Evolutionary conservation across 129 eudicot genomes (phyloP), one percentile per base, ranked within the genome.

Genomic region (Chrysanthemum seticuspe): DNA sequence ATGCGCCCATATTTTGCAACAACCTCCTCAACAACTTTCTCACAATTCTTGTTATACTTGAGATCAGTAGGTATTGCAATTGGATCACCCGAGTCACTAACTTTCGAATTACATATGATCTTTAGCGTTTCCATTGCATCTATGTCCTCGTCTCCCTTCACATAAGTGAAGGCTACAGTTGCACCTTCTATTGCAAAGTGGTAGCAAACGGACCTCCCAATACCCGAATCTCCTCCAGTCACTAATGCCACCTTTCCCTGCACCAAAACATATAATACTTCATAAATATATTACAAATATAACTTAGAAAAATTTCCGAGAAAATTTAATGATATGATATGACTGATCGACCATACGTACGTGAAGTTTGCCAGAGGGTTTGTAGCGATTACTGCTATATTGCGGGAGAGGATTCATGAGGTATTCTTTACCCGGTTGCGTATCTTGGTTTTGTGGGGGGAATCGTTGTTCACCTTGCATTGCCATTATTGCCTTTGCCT

Each of bases 151-250:
- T 78, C 83, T 3, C 85, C 87, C 78, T 91, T 91, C 19, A 91
- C 93, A 15, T 81, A 91, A 2, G 97, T 91, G 70, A 91, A 86
- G 47, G 97, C 96, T 81, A 91, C 85, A 0, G 85, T 86, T 5
- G 97, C 96, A 57, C 97, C 96, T 65, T 91, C 96, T 8, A 50
- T 60, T 0, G 87, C 82, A 65, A 84, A 91, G 69, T 71, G 74
- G 72, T 86, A 82, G 67, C 87, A 76, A 68, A 88, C 94, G 6
- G 96, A 89, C 66, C 96, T 80, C 1, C 97, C 97, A 2, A 91
- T 91, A 31, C 97, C 97, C 0, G 96, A 91, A 65, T 91, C 96
- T 3, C 97, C 97, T 2, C 97, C 97, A 0, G 93, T 86, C 70
- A 91, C 93, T n/a, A 91, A 59, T 1, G 97, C 95, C 65, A 91